Base-by-base conservation (phyloP, 371 early-diverging fungal species). In the Mortierella sp. region DNA sequence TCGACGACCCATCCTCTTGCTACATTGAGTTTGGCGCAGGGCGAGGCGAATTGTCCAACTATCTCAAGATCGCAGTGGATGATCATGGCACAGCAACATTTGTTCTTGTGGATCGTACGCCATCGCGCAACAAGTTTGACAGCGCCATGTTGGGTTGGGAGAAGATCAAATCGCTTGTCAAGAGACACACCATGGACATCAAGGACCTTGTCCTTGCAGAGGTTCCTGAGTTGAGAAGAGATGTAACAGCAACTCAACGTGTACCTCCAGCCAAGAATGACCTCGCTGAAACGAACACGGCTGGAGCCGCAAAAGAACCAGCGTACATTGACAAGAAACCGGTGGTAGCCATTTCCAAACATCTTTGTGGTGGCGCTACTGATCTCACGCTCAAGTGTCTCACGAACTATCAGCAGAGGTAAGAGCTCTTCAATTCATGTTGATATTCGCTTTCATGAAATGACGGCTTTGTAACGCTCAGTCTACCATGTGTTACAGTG, bases 351-450 rank as follows among this genome's bases (percentile, higher is more conserved):
- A 79, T 89, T 40, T 94, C 94, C 16, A 96, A 96, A 63, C 96
- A 96, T 79, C 83, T 96, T 40, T 96, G 96, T 80, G 96, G 96
- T n/a, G 87, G 90, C 21, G 96, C 96, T 10, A 95, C 96, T 0
- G 96, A 96, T 79, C 82, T 95, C 44, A 91, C 95, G 0, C 78
- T 96, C 24, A 88, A 86, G 57, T 92, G 95, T 44, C 78, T 92
- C 27, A 80, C 84, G 64, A 85, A 89, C 39, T 92, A 87, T 58
- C 83, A 82, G 45, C 60, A 65, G 31, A 54, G 41, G 71, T 67
- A 59, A 44, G 51, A n/a, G 7, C 19, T 17, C 12, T 19, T 25
- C 34, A 14, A 29, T 1, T 16, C 10, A 49, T 49, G 28, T 28
- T 28, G 29, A 6, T 22, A 1, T 29, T 44, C 2, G 9, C 1